These are phyloP conservation scores for Sporisorium iseilematis-ciliati DNA, from an alignment of 1,284 basidiomycete genomes.

Conservation along the genomic window DNA sequence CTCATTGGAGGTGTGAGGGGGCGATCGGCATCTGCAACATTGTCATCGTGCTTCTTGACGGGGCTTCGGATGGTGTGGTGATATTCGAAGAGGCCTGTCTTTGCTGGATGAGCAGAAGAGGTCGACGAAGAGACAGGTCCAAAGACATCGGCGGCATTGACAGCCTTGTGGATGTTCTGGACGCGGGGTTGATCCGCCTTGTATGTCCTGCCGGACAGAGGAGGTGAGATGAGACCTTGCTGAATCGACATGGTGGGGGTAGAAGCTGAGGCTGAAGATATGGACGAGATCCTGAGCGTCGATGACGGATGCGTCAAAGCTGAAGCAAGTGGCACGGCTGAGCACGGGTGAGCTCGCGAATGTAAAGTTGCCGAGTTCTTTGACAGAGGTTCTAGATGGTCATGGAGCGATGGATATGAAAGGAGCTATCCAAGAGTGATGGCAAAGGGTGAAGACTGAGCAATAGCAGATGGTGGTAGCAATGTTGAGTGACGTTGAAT, in stretches of 20 bases:
- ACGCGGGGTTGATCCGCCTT: conserved; percentile 36
- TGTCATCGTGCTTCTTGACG: conserved; percentile 32
- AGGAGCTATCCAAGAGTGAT: not conserved
- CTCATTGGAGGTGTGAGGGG: conserved; percentile 50
- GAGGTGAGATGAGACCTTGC: conserved; percentile 44
- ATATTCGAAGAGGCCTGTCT: conserved; percentile 9
- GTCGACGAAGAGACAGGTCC: not conserved
- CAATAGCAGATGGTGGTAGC: not conserved
- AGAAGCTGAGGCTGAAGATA: not conserved
- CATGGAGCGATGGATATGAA: conserved; percentile 9
- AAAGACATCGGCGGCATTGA: conserved; percentile 29
- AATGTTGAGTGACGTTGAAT: not conserved
- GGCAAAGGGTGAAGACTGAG: not conserved
- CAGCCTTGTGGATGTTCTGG: conserved; percentile 12
- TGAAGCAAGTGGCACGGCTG: not conserved
- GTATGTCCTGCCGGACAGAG: conserved; percentile 30
- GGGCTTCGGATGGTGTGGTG: conserved; percentile 33
- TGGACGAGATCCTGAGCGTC: not conserved
- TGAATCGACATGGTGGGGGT: conserved; percentile 34
- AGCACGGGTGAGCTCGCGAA: conserved; percentile 9
- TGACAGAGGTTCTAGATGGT: not conserved
- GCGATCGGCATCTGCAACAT: conserved; percentile 18
- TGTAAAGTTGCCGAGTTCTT: not conserved
- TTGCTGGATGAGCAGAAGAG: not conserved
- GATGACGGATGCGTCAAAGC: not conserved